These are phyloP conservation scores for Phytophthora vignae DNA, from an alignment of 352 stramenopile species.

Conservation along the genomic window DNA sequence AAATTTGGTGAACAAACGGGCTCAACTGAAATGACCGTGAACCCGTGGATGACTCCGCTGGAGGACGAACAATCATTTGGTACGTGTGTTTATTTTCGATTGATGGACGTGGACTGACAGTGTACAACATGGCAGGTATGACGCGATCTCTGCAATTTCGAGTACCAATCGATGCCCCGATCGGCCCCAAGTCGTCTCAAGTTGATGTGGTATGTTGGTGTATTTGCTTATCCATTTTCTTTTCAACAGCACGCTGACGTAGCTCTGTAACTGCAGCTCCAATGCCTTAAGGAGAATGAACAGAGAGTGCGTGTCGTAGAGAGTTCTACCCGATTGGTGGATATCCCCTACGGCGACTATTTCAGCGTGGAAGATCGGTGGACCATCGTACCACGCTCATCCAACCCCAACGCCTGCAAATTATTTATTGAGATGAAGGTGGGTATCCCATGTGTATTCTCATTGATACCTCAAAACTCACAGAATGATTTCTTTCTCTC, in stretches of 20 bases:
- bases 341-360: slow-evolving; percentile 90
- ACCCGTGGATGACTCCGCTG: slow-evolving; percentile 65
- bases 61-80: slow-evolving; percentile 54
- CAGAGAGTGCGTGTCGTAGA: slow-evolving; percentile 64
- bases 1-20: slow-evolving; percentile 67
- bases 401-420: slow-evolving; percentile 54
- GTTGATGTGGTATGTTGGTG: slow-evolving; percentile 64
- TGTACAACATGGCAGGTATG: slow-evolving; percentile 36
- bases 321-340: slow-evolving; percentile 78
- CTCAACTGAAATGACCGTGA: slow-evolving; percentile 77
- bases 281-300: slow-evolving; percentile 64
- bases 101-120: neutral
- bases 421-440: slow-evolving; percentile 84
- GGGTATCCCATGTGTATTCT: neutral
- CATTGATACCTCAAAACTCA: neutral
- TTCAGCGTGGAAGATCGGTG: slow-evolving; percentile 89
- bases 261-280: slow-evolving; percentile 45
- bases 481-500: neutral
- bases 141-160: slow-evolving; percentile 80
- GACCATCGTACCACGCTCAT: slow-evolving; percentile 67
- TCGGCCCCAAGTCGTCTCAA: slow-evolving; percentile 83
- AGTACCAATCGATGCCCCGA: slow-evolving; percentile 79
- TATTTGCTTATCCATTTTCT: neutral
- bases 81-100: slow-evolving; percentile 13
- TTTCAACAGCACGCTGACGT: neutral